Percentiles rank a stretch among this genome's conserved stretches.
Evolutionary conservation across 208 protist species (phyloP).

Genomic region (Trichomonas gallinae): DNA sequence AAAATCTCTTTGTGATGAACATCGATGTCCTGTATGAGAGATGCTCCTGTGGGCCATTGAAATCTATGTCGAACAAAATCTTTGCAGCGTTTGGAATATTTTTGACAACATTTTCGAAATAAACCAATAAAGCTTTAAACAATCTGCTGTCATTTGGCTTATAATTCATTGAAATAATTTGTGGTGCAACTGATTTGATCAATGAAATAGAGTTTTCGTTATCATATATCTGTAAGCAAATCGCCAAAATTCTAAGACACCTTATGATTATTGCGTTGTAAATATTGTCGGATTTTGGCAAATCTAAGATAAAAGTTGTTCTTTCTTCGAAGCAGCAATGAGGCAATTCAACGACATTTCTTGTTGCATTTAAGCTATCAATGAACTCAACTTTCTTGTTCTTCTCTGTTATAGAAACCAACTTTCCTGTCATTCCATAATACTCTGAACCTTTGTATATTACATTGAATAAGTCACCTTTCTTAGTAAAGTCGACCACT

Average conservation of each 20-base stretch:
- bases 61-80: too few species aligned
- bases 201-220: not conserved
- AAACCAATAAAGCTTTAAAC: not conserved
- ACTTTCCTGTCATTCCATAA: not conserved
- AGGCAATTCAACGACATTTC: not conserved
- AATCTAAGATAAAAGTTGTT: not conserved
- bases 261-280: not conserved
- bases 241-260: not conserved
- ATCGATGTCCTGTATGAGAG: too few species aligned
- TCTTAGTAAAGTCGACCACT: not conserved
- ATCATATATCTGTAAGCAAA: not conserved
- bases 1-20: too few species aligned
- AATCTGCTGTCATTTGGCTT: not conserved
- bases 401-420: not conserved
- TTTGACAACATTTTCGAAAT: not conserved
- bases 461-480: not conserved
- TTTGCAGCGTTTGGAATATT: not conserved
- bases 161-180: not conserved
- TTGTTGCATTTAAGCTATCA: not conserved
- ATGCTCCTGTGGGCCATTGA: too few species aligned
- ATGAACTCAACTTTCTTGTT: not conserved
- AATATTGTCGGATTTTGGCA: not conserved
- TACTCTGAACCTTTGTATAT: not conserved
- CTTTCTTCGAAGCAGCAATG: not conserved
- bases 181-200: not conserved